Evolutionary conservation across 176 grass and related monocot species (phyloP).

Genomic region (Phragmites australis): DNA sequence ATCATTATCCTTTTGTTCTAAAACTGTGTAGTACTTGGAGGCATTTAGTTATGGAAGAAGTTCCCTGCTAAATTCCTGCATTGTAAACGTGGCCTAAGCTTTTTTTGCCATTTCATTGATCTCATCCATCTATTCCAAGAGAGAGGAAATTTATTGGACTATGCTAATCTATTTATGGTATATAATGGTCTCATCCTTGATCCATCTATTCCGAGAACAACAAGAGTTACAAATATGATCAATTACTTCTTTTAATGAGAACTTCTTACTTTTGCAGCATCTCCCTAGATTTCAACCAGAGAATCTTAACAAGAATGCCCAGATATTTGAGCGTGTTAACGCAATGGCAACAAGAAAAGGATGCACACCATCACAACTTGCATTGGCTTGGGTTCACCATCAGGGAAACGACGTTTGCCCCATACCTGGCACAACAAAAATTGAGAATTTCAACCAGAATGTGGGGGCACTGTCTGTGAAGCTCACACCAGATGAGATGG

Average conservation of each 20-base stretch:
- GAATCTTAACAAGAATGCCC: constrained; percentile 52
- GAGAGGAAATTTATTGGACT: too few relatives aligned
- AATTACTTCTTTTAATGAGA: neutral
- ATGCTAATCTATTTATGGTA: too few relatives aligned
- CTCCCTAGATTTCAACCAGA: constrained; percentile 56
- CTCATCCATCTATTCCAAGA: too few relatives aligned
- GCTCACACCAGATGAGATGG: constrained; percentile 53
- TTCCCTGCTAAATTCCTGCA: too few relatives aligned
- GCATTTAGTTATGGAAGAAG: neutral
- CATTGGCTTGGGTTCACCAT: constrained; percentile 67
- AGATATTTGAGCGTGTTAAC: constrained; percentile 53
- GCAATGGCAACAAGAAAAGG: constrained; percentile 52
- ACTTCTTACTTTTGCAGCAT: constrained; percentile 1
- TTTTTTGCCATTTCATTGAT: too few relatives aligned
- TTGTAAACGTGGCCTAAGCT: too few relatives aligned
- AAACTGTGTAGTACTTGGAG: neutral
- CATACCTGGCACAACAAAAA: constrained; percentile 72
- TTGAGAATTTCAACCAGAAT: constrained; percentile 64
- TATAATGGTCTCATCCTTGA: neutral
- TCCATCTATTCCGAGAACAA: neutral
- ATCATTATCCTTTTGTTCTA: neutral
- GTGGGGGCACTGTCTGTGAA: constrained; percentile 53
- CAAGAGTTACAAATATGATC: neutral
- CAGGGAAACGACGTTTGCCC: constrained; percentile 66
- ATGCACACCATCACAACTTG: constrained; percentile 58